Evolutionary conservation across 495 filamentous ascomycete genomes (phyloP).

Genomic region (Aspergillus hancockii): DNA sequence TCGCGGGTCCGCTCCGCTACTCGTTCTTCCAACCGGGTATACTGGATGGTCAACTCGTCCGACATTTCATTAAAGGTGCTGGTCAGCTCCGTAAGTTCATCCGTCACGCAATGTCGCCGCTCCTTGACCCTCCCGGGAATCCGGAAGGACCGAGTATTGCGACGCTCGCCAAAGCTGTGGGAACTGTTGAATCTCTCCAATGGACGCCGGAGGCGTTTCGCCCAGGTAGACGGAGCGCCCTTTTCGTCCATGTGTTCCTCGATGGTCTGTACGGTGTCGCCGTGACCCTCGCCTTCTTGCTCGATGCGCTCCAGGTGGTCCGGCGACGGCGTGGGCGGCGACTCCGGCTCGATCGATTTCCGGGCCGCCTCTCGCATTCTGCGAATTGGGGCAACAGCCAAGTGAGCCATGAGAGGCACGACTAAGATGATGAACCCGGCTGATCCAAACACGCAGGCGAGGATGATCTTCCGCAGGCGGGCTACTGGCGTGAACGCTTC

Average conservation of each 20-base stretch:
- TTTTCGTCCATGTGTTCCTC: constrained; percentile 21
- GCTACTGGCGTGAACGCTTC: constrained; percentile 78
- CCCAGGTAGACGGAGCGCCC: constrained; percentile 10
- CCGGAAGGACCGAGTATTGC: constrained; percentile 53
- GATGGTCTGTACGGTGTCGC: constrained; percentile 18
- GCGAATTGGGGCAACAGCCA: constrained; percentile 76
- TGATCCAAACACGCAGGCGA: constrained; percentile 84
- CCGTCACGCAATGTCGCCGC: constrained; percentile 71
- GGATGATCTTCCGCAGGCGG: constrained; percentile 70
- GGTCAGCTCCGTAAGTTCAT: constrained; percentile 87
- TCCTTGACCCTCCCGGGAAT: constrained; percentile 82
- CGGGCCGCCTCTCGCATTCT: constrained; percentile 75
- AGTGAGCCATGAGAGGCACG: constrained; percentile 74
- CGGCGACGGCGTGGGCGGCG: constrained; percentile 26
- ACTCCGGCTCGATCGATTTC: constrained; percentile 66
- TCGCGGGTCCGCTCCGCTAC: constrained; percentile 80
- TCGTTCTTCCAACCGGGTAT: constrained; percentile 77
- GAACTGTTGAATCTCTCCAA: constrained; percentile 19
- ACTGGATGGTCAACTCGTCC: constrained; percentile 84
- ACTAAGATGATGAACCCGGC: constrained; percentile 66
- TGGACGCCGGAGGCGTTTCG: constrained; percentile 16
- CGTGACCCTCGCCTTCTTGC: neutral
- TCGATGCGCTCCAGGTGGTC: neutral
- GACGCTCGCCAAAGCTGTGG: neutral
- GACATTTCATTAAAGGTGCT: constrained; percentile 92